Percentiles rank a stretch among this genome's conserved stretches.
These are phyloP conservation scores for Tuber indicum DNA, from an alignment of 495 filamentous ascomycete genomes.

Conservation along the genomic window DNA sequence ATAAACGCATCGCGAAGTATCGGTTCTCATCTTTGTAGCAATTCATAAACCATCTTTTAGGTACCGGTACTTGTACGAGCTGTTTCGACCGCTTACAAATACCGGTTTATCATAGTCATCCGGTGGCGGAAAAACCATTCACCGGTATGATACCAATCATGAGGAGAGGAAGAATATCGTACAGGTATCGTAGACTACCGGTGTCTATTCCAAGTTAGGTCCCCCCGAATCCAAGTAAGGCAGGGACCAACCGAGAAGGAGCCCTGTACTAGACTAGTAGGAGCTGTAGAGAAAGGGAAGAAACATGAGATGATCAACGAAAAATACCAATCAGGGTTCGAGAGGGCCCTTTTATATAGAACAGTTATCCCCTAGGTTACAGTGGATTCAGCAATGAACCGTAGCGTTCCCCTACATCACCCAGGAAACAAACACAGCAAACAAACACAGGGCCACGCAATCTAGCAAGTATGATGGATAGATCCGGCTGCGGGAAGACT, in stretches of 20 bases:
- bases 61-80: neutral
- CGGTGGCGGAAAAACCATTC: neutral
- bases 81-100: neutral
- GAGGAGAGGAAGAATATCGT: neutral
- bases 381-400: too few relatives aligned
- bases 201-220: neutral
- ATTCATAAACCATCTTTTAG: neutral
- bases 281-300: neutral
- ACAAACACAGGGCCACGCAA: neutral
- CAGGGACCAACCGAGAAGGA: neutral
- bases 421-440: neutral
- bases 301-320: neutral
- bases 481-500: neutral
- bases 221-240: neutral
- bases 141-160: neutral
- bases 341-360: neutral
- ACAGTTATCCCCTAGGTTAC: neutral
- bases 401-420: neutral
- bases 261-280: neutral
- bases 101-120: neutral
- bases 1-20: neutral
- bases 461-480: neutral
- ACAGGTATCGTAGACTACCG: too few relatives aligned
- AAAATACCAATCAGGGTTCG: neutral
- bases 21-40: neutral